Conservation (phyloP, 2,329 filamentous ascomycete genomes). For the Phyllosticta capitalensis region DNA sequence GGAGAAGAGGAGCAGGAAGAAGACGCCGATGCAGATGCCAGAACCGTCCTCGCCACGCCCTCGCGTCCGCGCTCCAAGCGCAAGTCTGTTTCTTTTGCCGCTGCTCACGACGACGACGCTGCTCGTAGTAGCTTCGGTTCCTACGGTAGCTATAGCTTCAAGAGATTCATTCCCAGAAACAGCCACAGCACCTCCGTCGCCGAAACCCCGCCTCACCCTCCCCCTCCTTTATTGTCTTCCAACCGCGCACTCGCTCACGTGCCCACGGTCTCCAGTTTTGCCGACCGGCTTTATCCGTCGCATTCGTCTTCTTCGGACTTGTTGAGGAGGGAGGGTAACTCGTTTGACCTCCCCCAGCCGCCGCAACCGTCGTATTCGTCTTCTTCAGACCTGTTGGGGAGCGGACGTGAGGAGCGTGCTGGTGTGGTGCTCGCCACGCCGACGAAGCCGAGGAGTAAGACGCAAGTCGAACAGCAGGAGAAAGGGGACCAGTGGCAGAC, state of each 20-base stretch:
- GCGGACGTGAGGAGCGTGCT: background rate
- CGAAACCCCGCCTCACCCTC: too few species aligned
- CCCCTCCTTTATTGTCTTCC: too few species aligned
- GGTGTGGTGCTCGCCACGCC: background rate
- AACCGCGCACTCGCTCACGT: too few species aligned
- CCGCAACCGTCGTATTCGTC: background rate
- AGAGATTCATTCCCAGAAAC: background rate
- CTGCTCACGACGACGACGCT: conserved; percentile 23
- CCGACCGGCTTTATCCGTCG: too few species aligned
- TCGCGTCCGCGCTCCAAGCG: background rate
- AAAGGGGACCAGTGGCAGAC: background rate
- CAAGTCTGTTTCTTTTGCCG: conserved; percentile 28
- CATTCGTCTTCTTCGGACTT: too few species aligned
- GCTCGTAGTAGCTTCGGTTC: too few species aligned
- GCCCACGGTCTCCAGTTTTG: too few species aligned
- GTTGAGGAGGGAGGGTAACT: background rate
- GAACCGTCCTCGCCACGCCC: background rate
- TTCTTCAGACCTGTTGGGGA: background rate
- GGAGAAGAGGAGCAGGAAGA: too few species aligned
- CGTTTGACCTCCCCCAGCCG: background rate
- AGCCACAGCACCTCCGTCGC: background rate
- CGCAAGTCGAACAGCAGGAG: background rate
- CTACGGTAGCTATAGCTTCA: too few species aligned
- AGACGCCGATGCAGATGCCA: too few species aligned
- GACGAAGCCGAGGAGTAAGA: background rate